Evolutionary conservation across 2,329 filamentous ascomycete species (phyloP).

Genomic region (Tricladium varicosporioides): DNA sequence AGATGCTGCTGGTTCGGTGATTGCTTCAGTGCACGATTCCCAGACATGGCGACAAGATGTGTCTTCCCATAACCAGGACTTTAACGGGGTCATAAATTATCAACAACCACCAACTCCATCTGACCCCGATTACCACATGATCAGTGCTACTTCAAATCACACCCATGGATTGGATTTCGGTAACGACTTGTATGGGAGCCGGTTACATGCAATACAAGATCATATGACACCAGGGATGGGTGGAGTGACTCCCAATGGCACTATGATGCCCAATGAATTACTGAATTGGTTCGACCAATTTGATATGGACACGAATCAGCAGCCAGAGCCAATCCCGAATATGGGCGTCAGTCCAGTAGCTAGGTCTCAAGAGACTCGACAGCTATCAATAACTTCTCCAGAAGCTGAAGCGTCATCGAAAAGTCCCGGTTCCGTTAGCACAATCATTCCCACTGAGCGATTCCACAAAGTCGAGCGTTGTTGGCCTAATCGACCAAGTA

Average conservation of each 20-base stretch:
- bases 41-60: constrained; percentile 19
- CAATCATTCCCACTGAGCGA: constrained; percentile 37
- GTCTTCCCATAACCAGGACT: constrained; percentile 12
- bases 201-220: constrained; percentile 17
- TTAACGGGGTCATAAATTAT: constrained; percentile 15
- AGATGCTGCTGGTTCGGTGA: constrained; percentile 11
- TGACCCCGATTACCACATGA: constrained; percentile 18
- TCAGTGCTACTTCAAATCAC: constrained; percentile 15
- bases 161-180: constrained; percentile 17
- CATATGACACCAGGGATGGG: constrained; percentile 22
- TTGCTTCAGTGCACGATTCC: constrained; percentile 14
- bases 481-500: constrained; percentile 40
- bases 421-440: constrained; percentile 19
- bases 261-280: constrained; percentile 23
- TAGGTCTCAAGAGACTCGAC: constrained; percentile 1
- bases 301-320: constrained; percentile 21
- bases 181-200: constrained; percentile 18
- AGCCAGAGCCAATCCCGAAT: constrained; percentile 10
- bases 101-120: constrained; percentile 12
- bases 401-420: constrained; percentile 15
- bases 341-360: constrained; percentile 9
- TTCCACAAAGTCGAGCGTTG: constrained; percentile 42
- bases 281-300: constrained; percentile 29
- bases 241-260: constrained; percentile 17
- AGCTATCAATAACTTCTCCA: constrained; percentile 11